Evolutionary conservation across 768 basidiomycete species (phyloP).

Genomic region (Lentinus tigrinus): DNA sequence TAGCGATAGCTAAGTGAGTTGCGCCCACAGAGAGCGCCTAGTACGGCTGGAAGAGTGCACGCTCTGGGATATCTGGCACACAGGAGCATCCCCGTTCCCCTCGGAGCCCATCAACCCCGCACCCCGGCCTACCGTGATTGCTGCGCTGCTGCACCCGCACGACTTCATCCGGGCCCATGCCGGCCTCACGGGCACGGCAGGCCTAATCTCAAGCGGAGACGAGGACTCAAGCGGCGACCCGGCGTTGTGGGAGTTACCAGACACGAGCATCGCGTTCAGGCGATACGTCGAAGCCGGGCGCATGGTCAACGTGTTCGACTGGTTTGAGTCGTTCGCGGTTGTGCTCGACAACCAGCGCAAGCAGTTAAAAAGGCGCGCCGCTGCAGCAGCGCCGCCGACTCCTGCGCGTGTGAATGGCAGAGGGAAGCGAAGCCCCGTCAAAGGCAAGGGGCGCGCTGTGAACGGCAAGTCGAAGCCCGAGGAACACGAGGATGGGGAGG

Average conservation of each 20-base stretch:
- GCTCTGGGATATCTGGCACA: conserved; percentile 77
- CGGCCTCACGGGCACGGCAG: conserved; percentile 2
- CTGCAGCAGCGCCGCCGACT: conserved; percentile 21
- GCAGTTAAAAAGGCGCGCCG: conserved; percentile 23
- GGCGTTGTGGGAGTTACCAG: conserved; percentile 57
- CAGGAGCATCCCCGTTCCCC: conserved; percentile 61
- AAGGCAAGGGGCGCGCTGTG: background rate
- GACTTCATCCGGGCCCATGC: conserved; percentile 37
- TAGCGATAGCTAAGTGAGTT: background rate
- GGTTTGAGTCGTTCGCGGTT: conserved; percentile 75
- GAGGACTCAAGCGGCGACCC: background rate
- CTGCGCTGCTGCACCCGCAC: conserved; percentile 60
- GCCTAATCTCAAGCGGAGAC: background rate
- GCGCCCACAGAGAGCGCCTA: conserved; percentile 39
- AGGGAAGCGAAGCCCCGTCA: background rate
- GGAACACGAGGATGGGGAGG: conserved; percentile 30
- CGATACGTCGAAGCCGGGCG: conserved; percentile 78
- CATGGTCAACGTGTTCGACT: conserved; percentile 86
- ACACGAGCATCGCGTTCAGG: conserved; percentile 73
- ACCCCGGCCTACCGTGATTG: conserved; percentile 55
- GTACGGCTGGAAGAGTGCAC: conserved; percentile 46
- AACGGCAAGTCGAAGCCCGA: conserved; percentile 19
- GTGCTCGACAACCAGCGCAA: conserved; percentile 60
- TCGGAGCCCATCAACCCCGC: conserved; percentile 76
- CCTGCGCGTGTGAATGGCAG: background rate